A percentile compares a stretch with the other conserved stretches of the same genome.
phyloP scores from a whole-genome alignment of 2,329 filamentous ascomycete genomes.

The Colletotrichum eremochloae region DNA sequence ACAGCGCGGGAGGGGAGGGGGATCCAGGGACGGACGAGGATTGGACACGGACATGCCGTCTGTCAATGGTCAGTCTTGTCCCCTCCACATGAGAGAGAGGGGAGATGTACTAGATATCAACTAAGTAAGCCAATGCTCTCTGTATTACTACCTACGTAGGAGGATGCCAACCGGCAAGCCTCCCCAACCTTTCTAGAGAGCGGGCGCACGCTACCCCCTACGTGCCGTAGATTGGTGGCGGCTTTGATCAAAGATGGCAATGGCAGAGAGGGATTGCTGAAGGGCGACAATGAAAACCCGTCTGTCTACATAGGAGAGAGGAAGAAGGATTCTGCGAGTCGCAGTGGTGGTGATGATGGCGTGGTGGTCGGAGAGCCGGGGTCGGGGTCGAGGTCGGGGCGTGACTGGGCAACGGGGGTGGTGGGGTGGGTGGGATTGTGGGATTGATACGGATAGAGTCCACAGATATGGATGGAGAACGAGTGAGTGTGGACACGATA shows the following conservation, averaged over 20 bases:
- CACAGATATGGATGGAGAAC: conserved; percentile 21
- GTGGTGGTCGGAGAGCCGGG: not conserved
- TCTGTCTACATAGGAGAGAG: no score
- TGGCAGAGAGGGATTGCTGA: not conserved
- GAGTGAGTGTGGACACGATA: not conserved
- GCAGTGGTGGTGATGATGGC: conserved; percentile 11
- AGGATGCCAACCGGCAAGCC: not conserved
- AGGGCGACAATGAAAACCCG: conserved; percentile 16
- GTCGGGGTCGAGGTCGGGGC: not conserved
- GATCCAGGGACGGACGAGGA: not conserved
- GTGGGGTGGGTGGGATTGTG: not conserved
- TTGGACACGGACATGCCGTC: not conserved
- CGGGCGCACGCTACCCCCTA: not conserved
- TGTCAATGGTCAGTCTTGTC: not conserved
- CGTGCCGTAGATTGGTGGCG: conserved; percentile 10
- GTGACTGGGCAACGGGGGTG: conserved; percentile 24
- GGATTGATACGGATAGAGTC: not conserved
- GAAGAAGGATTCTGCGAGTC: not conserved
- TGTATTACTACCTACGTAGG: not conserved
- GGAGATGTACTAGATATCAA: no score
- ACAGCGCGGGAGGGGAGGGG: conserved; percentile 6
- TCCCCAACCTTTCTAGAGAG: conserved; percentile 7
- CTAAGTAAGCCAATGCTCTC: no score
- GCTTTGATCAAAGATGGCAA: not conserved
- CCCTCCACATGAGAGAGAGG: not conserved